Percentiles rank a stretch among this genome's conserved stretches.
These are phyloP conservation scores for Boletus edulis DNA, from an alignment of 768 basidiomycete genomes.

Conservation along the genomic window DNA sequence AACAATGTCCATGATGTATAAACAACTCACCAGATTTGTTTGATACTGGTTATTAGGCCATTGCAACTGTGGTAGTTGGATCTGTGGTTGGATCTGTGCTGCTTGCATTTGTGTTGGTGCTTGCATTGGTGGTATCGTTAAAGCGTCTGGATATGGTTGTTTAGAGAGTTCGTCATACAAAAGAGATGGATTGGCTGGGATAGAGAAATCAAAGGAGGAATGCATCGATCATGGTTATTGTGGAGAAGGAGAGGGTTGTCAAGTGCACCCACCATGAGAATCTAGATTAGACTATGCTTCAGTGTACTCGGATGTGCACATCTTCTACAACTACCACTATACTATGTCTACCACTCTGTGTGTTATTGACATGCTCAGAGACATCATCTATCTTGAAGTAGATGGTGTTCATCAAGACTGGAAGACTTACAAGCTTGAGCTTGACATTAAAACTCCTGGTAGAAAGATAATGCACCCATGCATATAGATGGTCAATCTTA, in stretches of 20 bases:
- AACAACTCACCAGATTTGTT: no score
- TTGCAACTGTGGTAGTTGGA: no score
- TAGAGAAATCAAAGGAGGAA: not conserved
- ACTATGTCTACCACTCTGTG: not conserved
- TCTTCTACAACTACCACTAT: no score
- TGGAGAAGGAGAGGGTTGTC: no score
- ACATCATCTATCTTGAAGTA: not conserved
- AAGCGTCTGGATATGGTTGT: not conserved
- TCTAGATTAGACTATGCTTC: no score
- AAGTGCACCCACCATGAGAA: no score
- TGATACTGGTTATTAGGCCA: no score
- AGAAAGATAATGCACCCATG: not conserved
- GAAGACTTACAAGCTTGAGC: not conserved
- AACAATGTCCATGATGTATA: not conserved
- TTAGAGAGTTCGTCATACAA: not conserved
- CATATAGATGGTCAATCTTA: no score
- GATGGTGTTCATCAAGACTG: not conserved
- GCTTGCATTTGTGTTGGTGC: no score
- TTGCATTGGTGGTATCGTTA: not conserved
- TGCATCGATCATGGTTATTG: no score
- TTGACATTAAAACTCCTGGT: not conserved
- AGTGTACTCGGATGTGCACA: no score
- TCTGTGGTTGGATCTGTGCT: no score
- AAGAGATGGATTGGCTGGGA: not conserved
- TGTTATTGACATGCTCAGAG: not conserved